Evolutionary conservation across 1,139 yeast genomes (phyloP), one percentile per base, ranked within the genome.

Genomic region (Candida tetrigidarum): DNA sequence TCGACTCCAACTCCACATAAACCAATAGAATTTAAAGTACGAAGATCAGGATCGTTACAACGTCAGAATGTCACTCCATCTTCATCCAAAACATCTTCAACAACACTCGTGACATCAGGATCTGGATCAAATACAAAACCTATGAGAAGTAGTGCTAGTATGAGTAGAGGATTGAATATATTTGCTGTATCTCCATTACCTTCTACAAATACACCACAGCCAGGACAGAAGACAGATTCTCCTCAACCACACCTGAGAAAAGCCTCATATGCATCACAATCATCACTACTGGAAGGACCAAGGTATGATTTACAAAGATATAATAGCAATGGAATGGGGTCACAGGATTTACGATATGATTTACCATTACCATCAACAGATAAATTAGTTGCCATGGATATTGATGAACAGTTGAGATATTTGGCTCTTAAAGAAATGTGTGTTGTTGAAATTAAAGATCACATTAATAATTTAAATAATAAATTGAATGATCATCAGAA

Each of bases 371-470:
- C 78, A 1, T 64, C 62, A 29, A 50, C 57, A 16, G 67, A 63
- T 19, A 67, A 66, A 39, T 59, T 74, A 18, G 49, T 48, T 9
- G 46, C 51, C 4, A 57, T 73, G 48, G 78, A 69, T 15, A 67
- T 82, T 9, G 81, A 80, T 46, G 81, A 78, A n/a, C 81, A 81
- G 47, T 63, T 83, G 39, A 63, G 86, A 46, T 59, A 76, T 11
- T 62, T 83, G 44, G 88, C 88, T 0, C 62, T 80, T 29, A 83
- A 81, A 53, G 89, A 83, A 56, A 81, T 82, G 85, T 68, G 73
- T 16, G 67, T 81, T 25, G 79, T 82, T 32, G 86, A 81, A 50
- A 59, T 81, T 37, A 80, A 77, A 46, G 84, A 81, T 53, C 67
- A 68, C 42, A 70, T 82, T 28, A 65, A 63, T 41, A 59, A 60